A percentile compares a stretch with the other conserved stretches of the same genome.
These are phyloP conservation scores for Pseudopithomyces chartarum DNA, from an alignment of 2,329 filamentous ascomycete species.

Conservation along the genomic window DNA sequence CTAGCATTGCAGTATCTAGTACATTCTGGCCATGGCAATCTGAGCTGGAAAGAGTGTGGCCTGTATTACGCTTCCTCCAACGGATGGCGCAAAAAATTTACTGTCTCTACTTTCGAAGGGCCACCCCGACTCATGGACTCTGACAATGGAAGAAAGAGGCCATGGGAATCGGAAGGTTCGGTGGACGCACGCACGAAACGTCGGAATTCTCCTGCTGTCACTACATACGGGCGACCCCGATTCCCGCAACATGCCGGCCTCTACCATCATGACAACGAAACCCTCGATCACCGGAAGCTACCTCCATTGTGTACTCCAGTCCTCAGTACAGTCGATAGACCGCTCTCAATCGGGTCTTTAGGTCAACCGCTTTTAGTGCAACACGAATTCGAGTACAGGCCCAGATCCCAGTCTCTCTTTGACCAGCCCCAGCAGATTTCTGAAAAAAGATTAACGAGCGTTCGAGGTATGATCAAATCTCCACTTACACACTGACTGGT, in stretches of 20 bases:
- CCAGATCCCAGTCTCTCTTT: slow-evolving; percentile 29
- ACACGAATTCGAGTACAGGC: slow-evolving; percentile 12
- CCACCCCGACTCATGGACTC: slow-evolving; percentile 35
- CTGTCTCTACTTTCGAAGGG: slow-evolving; percentile 20
- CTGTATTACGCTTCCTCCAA: slow-evolving; percentile 16
- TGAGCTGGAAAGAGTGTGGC: slow-evolving; percentile 14
- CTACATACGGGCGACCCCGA: slow-evolving; percentile 24
- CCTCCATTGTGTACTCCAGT: slow-evolving; percentile 28
- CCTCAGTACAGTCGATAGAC: slow-evolving; percentile 20
- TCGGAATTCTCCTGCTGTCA: slow-evolving; percentile 19
- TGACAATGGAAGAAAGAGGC: slow-evolving; percentile 33
- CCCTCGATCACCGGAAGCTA: slow-evolving; percentile 25
- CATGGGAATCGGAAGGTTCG: slow-evolving; percentile 34
- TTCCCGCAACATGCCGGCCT: slow-evolving; percentile 34
- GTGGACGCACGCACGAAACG: slow-evolving; percentile 21
- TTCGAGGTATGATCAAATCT: slow-evolving; percentile 23
- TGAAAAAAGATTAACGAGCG: slow-evolving; percentile 12
- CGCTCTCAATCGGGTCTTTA: slow-evolving; percentile 11
- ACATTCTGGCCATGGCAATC: slow-evolving; percentile 13
- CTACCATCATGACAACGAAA: slow-evolving; percentile 25
- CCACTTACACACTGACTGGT: slow-evolving; percentile 3
- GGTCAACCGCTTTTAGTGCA: slow-evolving; percentile 12
- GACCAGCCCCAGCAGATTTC: slow-evolving; percentile 22
- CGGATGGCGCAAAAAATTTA: slow-evolving; percentile 32
- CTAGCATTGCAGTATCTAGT: slow-evolving; percentile 18